Evolutionary conservation across 2,329 filamentous ascomycete genomes (phyloP).

Genomic region (Phaeosphaeria sp.): DNA sequence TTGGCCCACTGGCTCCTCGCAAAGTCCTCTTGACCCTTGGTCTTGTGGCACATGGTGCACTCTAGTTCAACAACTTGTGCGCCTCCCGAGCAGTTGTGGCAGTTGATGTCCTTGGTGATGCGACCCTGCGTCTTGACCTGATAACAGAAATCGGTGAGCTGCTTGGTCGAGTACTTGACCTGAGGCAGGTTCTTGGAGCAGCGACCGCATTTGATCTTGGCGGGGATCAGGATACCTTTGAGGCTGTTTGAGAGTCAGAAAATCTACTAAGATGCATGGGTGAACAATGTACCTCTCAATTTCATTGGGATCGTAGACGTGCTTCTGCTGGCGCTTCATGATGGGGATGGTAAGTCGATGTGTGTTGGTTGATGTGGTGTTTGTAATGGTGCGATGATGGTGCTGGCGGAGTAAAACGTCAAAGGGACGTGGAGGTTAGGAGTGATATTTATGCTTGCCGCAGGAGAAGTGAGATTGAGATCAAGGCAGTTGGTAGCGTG

Average conservation of each 20-base stretch:
- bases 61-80: slow-evolving; percentile 53
- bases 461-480: neutral
- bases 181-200: slow-evolving; percentile 52
- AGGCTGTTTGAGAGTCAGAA: slow-evolving; percentile 17
- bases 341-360: slow-evolving; percentile 7
- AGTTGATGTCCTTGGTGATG: slow-evolving; percentile 45
- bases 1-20: slow-evolving; percentile 57
- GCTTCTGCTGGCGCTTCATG: slow-evolving; percentile 1
- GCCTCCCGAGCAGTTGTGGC: slow-evolving; percentile 52
- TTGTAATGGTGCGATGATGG: neutral
- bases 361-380: neutral
- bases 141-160: slow-evolving; percentile 47
- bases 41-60: slow-evolving; percentile 56
- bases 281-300: slow-evolving; percentile 12
- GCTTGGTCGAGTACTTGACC: slow-evolving; percentile 55
- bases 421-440: neutral
- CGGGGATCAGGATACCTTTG: slow-evolving; percentile 24
- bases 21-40: slow-evolving; percentile 57
- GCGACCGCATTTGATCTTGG: slow-evolving; percentile 53
- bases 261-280: neutral
- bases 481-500: neutral
- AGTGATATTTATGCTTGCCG: neutral
- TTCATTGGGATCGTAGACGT: slow-evolving; percentile 18
- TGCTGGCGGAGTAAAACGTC: neutral
- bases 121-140: slow-evolving; percentile 16